Conservation (phyloP, 164 flowering plant species). For the Tetrastigma voinierianum region DNA sequence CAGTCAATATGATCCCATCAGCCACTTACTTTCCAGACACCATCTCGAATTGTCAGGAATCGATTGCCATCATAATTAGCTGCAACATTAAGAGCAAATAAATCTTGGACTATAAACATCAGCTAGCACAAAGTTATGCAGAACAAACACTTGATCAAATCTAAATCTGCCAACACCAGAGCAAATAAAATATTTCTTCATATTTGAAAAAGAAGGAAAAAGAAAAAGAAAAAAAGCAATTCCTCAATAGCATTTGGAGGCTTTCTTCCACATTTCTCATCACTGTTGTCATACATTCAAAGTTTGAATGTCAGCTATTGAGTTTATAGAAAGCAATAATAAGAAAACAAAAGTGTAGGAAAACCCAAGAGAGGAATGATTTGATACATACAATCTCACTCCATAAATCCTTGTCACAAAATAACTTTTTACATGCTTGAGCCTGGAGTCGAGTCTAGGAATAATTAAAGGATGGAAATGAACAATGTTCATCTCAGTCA, state of each 20-base stretch:
- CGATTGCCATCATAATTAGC: slow-evolving; percentile 81
- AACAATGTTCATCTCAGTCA: too few relatives aligned
- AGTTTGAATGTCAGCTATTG: too few relatives aligned
- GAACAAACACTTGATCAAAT: neutral
- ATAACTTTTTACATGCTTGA: too few relatives aligned
- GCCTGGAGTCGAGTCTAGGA: too few relatives aligned
- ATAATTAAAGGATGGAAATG: too few relatives aligned
- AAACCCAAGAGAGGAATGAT: too few relatives aligned
- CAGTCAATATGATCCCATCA: neutral
- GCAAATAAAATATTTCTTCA: neutral
- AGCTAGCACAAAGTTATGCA: neutral
- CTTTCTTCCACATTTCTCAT: too few relatives aligned
- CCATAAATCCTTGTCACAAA: too few relatives aligned
- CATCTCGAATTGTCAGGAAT: slow-evolving; percentile 70
- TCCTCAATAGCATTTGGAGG: neutral
- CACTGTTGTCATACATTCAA: too few relatives aligned
- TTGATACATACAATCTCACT: too few relatives aligned
- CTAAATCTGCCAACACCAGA: neutral
- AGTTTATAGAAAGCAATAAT: too few relatives aligned
- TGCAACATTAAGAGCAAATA: slow-evolving; percentile 33
- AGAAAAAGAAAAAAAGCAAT: neutral
- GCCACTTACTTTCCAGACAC: slow-evolving; percentile 72
- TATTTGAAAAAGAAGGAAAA: neutral
- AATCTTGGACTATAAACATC: slow-evolving; percentile 6
- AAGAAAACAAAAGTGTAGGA: too few relatives aligned